These are phyloP conservation scores for Brassica napus DNA, from an alignment of 345 rosid species.

Conservation along the genomic window DNA sequence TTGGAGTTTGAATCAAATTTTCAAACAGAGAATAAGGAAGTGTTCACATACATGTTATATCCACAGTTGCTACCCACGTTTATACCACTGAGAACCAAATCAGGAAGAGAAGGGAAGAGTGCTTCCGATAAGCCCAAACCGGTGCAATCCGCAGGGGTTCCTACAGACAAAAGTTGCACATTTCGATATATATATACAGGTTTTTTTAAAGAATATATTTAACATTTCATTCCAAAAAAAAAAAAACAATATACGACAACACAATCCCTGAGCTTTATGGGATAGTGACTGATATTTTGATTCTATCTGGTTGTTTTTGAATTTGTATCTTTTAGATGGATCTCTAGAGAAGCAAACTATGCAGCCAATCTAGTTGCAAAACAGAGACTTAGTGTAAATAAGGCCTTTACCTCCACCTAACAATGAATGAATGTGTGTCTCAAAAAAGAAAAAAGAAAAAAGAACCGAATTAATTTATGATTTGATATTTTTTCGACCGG, in stretches of 20 bases:
- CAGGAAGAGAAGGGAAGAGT: slow-evolving; percentile 74
- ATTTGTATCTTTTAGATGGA: background rate
- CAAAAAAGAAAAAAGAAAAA: background rate
- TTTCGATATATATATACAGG: no score
- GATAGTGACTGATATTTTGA: background rate
- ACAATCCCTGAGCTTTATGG: background rate
- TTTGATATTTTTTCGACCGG: no score
- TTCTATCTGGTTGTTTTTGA: background rate
- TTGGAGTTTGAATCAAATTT: background rate
- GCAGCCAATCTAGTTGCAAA: background rate
- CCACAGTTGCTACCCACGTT: slow-evolving; percentile 96
- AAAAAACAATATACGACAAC: background rate
- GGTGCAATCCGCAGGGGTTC: slow-evolving; percentile 93
- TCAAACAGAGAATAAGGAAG: background rate
- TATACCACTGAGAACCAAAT: slow-evolving; percentile 93
- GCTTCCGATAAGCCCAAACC: slow-evolving; percentile 70
- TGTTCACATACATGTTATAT: slow-evolving; percentile 65
- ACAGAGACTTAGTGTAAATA: background rate
- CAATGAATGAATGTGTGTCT: background rate
- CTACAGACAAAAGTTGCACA: slow-evolving; percentile 31
- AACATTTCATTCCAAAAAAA: no score
- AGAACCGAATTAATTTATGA: no score
- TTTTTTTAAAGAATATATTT: no score
- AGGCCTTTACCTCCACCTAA: background rate
- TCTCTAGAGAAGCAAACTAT: background rate